Evolutionary conservation across 2,329 filamentous ascomycete genomes (phyloP).

Genomic region (Calonectria crousiana): DNA sequence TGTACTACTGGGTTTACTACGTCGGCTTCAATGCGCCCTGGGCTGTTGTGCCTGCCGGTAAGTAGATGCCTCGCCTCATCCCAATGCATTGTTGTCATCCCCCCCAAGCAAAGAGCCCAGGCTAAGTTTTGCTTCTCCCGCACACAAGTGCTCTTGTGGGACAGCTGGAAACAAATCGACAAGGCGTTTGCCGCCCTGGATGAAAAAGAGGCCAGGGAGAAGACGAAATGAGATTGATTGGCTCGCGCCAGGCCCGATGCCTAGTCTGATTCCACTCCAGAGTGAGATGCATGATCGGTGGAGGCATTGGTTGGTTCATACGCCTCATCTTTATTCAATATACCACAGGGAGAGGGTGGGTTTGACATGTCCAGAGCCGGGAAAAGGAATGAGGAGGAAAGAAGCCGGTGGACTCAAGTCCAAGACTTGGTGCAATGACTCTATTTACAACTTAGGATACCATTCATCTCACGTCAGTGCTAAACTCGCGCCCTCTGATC

Average conservation of each 20-base stretch:
- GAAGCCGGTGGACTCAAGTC: neutral
- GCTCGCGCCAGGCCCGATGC: neutral
- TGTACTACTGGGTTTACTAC: slow-evolving; percentile 76
- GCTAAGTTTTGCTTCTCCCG: slow-evolving; percentile 27
- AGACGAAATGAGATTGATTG: slow-evolving; percentile 32
- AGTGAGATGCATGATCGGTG: neutral
- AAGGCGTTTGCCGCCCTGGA: slow-evolving; percentile 44
- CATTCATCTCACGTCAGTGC: slow-evolving; percentile 13
- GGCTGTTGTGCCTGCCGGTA: slow-evolving; percentile 67
- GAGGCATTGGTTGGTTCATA: neutral
- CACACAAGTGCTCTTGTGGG: slow-evolving; percentile 45
- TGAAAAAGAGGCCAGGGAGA: slow-evolving; percentile 33
- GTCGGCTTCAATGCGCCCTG: slow-evolving; percentile 72
- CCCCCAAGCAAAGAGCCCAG: neutral
- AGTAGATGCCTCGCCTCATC: slow-evolving; percentile 43
- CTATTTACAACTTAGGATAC: neutral
- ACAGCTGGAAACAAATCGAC: slow-evolving; percentile 46
- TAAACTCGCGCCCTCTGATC: neutral
- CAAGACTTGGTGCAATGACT: neutral
- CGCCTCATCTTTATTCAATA: neutral
- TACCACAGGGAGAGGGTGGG: neutral
- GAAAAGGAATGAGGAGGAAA: neutral
- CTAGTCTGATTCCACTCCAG: neutral
- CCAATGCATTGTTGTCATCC: no score
- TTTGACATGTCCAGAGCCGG: neutral